These are phyloP conservation scores for Corynespora cassiicola DNA, from an alignment of 2,329 filamentous ascomycete species.

Conservation along the genomic window DNA sequence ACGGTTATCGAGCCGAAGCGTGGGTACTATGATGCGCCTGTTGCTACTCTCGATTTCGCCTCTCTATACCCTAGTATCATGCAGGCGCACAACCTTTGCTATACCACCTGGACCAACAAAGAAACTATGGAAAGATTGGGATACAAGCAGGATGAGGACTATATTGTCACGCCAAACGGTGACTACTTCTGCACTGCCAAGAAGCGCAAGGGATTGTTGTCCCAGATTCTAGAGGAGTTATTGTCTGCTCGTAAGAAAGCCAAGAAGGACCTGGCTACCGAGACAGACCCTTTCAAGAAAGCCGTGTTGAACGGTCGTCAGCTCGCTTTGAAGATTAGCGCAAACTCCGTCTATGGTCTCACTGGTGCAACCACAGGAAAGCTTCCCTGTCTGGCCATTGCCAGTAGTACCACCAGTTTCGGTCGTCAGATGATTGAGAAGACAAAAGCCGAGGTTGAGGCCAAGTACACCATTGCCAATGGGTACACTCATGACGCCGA, in stretches of 20 bases:
- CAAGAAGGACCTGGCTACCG: constrained; percentile 84
- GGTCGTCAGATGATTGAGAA: constrained; percentile 99
- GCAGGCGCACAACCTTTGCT: constrained; percentile 97
- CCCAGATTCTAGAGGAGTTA: constrained; percentile 95
- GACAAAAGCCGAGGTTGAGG: constrained; percentile 95
- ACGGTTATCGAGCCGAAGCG: constrained; percentile 96
- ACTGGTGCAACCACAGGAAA: constrained; percentile 97
- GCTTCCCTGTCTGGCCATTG: constrained; percentile 91
- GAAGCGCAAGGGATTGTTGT: constrained; percentile 87
- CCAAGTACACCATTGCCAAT: constrained; percentile 87
- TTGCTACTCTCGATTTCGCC: constrained; percentile 97
- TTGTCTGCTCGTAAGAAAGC: constrained; percentile 91
- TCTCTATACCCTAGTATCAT: constrained; percentile 99
- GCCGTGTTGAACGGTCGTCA: constrained; percentile 97
- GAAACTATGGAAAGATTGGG: constrained; percentile 75
- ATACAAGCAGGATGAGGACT: constrained; percentile 88
- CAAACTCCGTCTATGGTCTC: constrained; percentile 96
- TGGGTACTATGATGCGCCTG: constrained; percentile 92
- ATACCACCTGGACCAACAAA: constrained; percentile 89
- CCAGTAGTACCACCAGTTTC: constrained; percentile 95
- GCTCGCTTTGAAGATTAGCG: constrained; percentile 92
- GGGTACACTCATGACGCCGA: constrained; percentile 94
- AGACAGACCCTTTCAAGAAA: constrained; percentile 97
- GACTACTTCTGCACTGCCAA: constrained; percentile 91
- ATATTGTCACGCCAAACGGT: constrained; percentile 93